phyloP scores from a whole-genome alignment of 139 green algal genomes.

The Microglena sp. region DNA sequence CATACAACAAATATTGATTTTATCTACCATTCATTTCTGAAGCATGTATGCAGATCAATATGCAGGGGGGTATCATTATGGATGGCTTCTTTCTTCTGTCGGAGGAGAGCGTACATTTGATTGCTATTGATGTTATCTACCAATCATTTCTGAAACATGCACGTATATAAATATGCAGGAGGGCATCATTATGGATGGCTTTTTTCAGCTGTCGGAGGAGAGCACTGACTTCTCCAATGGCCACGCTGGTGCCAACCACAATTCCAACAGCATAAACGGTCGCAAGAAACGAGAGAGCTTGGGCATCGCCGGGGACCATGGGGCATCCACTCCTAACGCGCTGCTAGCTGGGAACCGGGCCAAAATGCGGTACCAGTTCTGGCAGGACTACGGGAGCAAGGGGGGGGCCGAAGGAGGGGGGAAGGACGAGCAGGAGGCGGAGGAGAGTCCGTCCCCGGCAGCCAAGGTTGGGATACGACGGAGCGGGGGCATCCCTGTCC shows the following conservation, averaged over 20 bases:
- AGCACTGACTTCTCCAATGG: neutral
- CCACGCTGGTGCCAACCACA: neutral
- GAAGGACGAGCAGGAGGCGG: too few relatives aligned
- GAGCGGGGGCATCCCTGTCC: too few relatives aligned
- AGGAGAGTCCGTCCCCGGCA: too few relatives aligned
- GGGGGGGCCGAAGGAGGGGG: neutral
- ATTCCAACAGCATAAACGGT: neutral
- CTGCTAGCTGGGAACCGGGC: constrained; percentile 10
- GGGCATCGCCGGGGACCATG: neutral
- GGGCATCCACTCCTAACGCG: constrained; percentile 9
- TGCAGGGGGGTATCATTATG: constrained; percentile 42
- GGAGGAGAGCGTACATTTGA: neutral
- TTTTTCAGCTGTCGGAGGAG: constrained; percentile 6
- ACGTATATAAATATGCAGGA: constrained; percentile 8
- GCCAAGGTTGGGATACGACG: too few relatives aligned
- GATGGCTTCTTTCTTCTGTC: constrained; percentile 14
- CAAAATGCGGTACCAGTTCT: constrained; percentile 23
- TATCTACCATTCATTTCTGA: neutral
- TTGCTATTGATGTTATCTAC: neutral
- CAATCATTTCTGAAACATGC: neutral
- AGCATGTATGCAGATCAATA: neutral
- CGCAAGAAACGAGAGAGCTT: neutral
- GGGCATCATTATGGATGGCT: constrained; percentile 45
- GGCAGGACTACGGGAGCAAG: constrained; percentile 7
- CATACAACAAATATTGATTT: too few relatives aligned